Percentiles rank a stretch among this genome's conserved stretches.
These are phyloP conservation scores for Boletus sp. DNA, from an alignment of 768 basidiomycete species.

Conservation along the genomic window DNA sequence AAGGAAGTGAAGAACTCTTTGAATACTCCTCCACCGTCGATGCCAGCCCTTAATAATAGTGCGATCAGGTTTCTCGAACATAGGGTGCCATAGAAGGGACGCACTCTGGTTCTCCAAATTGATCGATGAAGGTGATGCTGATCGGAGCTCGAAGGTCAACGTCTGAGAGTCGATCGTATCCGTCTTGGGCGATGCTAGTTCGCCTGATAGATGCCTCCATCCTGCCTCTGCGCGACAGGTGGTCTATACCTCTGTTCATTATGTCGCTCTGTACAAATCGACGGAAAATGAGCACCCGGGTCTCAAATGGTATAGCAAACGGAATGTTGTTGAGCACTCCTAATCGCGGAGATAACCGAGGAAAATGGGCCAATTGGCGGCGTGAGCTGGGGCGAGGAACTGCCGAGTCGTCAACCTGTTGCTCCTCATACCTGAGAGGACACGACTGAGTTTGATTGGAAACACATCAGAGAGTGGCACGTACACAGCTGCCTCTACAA, in stretches of 20 bases:
- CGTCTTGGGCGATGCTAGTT: slow-evolving; percentile 80
- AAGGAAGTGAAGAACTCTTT: slow-evolving; percentile 96
- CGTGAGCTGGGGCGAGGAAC: slow-evolving; percentile 44
- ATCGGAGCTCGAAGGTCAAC: slow-evolving; percentile 78
- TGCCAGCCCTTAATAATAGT: slow-evolving; percentile 59
- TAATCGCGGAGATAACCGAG: slow-evolving; percentile 62
- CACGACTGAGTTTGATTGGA: not conserved
- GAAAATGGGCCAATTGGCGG: slow-evolving; percentile 66
- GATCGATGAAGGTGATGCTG: slow-evolving; percentile 89
- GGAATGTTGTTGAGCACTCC: slow-evolving; percentile 94
- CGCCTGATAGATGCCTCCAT: slow-evolving; percentile 45
- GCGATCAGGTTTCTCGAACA: slow-evolving; percentile 1
- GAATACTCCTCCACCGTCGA: slow-evolving; percentile 96
- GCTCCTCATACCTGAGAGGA: slow-evolving; percentile 58
- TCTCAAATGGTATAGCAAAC: slow-evolving; percentile 90
- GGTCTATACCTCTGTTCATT: slow-evolving; percentile 16
- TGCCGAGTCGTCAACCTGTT: slow-evolving; percentile 37
- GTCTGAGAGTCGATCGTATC: slow-evolving; percentile 79
- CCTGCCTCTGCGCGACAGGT: slow-evolving; percentile 16
- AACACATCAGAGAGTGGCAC: slow-evolving; percentile 20
- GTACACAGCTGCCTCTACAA: slow-evolving; percentile 85
- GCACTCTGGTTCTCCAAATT: slow-evolving; percentile 82
- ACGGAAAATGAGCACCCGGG: slow-evolving; percentile 87
- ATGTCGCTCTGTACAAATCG: slow-evolving; percentile 73
- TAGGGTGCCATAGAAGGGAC: slow-evolving; percentile 24